A percentile compares a stretch with the other conserved stretches of the same genome.
Conservation (phyloP, 75 land plant genomes). For the Pinus albicaulis region DNA sequence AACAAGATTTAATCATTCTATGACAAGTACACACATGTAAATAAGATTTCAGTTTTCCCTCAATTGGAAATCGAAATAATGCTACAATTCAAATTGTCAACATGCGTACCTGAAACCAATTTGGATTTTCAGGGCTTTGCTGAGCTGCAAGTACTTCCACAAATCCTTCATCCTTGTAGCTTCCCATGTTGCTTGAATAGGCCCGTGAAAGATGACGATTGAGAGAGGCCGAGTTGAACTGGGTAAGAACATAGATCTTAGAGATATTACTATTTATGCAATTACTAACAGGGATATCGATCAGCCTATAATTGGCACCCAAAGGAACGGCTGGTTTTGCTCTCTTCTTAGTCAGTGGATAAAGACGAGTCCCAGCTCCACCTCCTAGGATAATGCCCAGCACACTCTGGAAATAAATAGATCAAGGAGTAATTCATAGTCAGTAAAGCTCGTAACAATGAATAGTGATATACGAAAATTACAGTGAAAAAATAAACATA, state of each 20-base stretch:
- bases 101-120: slow-evolving; percentile 92
- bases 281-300: slow-evolving; percentile 99
- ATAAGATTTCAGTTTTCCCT: neutral
- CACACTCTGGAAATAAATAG: slow-evolving; percentile 62
- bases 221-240: slow-evolving; percentile 97
- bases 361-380: slow-evolving; percentile 97
- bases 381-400: slow-evolving; percentile 97
- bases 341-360: slow-evolving; percentile 97
- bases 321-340: slow-evolving; percentile 99
- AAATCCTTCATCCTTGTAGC: slow-evolving; percentile 99
- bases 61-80: neutral
- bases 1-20: neutral
- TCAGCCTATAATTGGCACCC: slow-evolving; percentile 98
- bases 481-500: neutral
- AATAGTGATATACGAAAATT: neutral
- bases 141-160: slow-evolving; percentile 99
- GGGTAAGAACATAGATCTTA: slow-evolving; percentile 98
- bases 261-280: slow-evolving; percentile 96
- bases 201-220: slow-evolving; percentile 98
- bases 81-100: neutral
- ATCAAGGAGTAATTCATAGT: neutral
- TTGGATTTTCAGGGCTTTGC: slow-evolving; percentile 99
- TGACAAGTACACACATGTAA: neutral
- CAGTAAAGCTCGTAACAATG: neutral
- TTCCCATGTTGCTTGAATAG: slow-evolving; percentile 98